Evolutionary conservation across 805 yeast genomes (phyloP), one percentile per base, ranked within the genome.

Genomic region (Metschnikowia sp.): DNA sequence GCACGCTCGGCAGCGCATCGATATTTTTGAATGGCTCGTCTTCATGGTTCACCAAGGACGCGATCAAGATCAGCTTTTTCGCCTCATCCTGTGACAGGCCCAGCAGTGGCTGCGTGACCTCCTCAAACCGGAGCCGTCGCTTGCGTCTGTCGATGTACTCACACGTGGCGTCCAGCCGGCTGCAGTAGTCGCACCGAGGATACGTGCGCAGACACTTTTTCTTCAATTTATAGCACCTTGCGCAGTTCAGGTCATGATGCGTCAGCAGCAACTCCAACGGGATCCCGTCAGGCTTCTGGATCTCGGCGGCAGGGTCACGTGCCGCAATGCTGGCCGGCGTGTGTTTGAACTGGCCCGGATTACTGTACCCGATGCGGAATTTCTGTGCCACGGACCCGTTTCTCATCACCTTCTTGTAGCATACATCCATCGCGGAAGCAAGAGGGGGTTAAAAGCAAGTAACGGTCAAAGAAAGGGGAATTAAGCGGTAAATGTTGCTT

Each of bases 201-300:
- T 64, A 66, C 32, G 61, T 62, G 42, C 75, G 59, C 39, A 65
- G 61, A 51, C 76, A 72, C 54, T 70, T 70, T 53, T 72, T 72
- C 60, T 72, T 72, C 47, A 72, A 60, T 34, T 70, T 58, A 49
- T 72, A 70, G 56, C 76, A 72, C 18, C 75, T 56, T 32, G 55
- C 63, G 49, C 76, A 72, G 58, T 68, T 71, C 51, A 60, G 62
- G 11, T 68, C 62, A 48, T 68, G 72, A 49, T 66, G 72, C 18
- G 68, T 56, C 7, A 54, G 52, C 22, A 47, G 47, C 32, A 39
- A 39, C 39, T 50, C 50, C 18, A 52, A 15, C 7, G 52, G 45
- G 28, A 26, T 26, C 12, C 37, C 42, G 39, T 31, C 42, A n/a
- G 43, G 48, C 11, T 34, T 42, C 33, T 45, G 49, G 35, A 36